Percentiles rank a stretch among this genome's conserved stretches.
Conservation (phyloP, 495 filamentous ascomycete genomes). For the Penicillium nucicola region DNA sequence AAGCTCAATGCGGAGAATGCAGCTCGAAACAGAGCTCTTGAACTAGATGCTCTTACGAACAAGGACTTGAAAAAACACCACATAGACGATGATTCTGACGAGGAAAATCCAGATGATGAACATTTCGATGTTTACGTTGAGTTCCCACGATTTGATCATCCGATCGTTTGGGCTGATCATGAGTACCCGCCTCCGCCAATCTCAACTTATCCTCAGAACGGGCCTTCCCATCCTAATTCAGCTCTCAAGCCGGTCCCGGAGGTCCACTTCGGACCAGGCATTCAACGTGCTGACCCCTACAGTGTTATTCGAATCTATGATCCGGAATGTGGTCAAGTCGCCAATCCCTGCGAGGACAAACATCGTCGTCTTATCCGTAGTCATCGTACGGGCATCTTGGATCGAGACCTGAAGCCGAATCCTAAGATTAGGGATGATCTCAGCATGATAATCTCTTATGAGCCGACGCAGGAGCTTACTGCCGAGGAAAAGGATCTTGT, state of each 20-base stretch:
- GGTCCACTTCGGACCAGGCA: conserved; percentile 78
- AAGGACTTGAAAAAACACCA: conserved; percentile 10
- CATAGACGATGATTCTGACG: conserved; percentile 35
- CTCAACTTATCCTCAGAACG: conserved; percentile 63
- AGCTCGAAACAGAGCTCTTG: conserved; percentile 34
- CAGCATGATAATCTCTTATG: conserved; percentile 86
- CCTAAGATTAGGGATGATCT: conserved; percentile 94
- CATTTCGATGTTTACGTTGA: conserved; percentile 81
- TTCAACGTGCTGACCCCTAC: conserved; percentile 56
- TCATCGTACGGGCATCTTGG: conserved; percentile 87
- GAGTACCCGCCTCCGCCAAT: conserved; percentile 84
- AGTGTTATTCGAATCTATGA: conserved; percentile 83
- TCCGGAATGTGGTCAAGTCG: conserved; percentile 79
- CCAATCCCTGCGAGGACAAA: conserved; percentile 95
- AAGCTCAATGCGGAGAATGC: conserved; percentile 54
- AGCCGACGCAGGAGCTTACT: conserved; percentile 82
- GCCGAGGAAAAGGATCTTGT: conserved; percentile 92
- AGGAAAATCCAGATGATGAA: conserved; percentile 48
- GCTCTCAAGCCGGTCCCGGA: conserved; percentile 75
- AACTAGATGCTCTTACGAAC: conserved; percentile 25
- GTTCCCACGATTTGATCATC: conserved; percentile 92
- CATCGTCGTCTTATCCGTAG: conserved; percentile 88
- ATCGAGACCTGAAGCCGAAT: conserved; percentile 92
- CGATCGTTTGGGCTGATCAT: conserved; percentile 90
- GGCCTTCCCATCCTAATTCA: conserved; percentile 60